phyloP scores from a whole-genome alignment of 305 asterid species.

The Solanum hybrid region DNA sequence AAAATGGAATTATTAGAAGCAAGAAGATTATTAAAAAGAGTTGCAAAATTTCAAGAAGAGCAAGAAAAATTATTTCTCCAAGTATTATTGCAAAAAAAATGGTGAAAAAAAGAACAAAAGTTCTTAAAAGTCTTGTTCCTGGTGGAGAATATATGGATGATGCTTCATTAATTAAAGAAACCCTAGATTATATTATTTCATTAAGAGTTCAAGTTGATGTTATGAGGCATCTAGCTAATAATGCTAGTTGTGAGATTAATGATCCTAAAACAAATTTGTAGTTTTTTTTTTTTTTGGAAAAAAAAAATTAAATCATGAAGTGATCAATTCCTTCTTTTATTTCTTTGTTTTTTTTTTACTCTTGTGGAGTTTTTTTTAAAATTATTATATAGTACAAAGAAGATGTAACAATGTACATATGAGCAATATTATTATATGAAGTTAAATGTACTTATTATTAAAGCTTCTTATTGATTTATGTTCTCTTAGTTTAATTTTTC shows the following conservation, averaged over 20 bases:
- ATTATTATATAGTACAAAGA: neutral
- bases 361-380: neutral
- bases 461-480: neutral
- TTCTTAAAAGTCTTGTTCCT: slow-evolving; percentile 72
- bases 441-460: neutral
- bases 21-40: slow-evolving; percentile 38
- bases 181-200: slow-evolving; percentile 79
- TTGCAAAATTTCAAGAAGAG: slow-evolving; percentile 16
- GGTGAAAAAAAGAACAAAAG: slow-evolving; percentile 45
- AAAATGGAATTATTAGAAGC: slow-evolving; percentile 22
- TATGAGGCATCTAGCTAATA: slow-evolving; percentile 54
- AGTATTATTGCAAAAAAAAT: slow-evolving; percentile 33
- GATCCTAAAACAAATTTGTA: neutral
- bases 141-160: slow-evolving; percentile 72
- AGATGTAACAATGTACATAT: slow-evolving; percentile 2
- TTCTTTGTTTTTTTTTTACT: neutral
- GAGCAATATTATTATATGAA: neutral
- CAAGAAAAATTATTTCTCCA: slow-evolving; percentile 10
- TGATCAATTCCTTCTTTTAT: neutral
- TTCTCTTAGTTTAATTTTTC: neutral
- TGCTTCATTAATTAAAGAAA: slow-evolving; percentile 55
- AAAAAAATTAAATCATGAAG: neutral
- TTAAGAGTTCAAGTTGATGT: slow-evolving; percentile 73
- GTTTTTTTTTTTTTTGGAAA: neutral
- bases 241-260: slow-evolving; percentile 14